Evolutionary conservation across 352 stramenopile genomes (phyloP), one percentile per base, ranked within the genome.

Genomic region (Phytophthora vignae): DNA sequence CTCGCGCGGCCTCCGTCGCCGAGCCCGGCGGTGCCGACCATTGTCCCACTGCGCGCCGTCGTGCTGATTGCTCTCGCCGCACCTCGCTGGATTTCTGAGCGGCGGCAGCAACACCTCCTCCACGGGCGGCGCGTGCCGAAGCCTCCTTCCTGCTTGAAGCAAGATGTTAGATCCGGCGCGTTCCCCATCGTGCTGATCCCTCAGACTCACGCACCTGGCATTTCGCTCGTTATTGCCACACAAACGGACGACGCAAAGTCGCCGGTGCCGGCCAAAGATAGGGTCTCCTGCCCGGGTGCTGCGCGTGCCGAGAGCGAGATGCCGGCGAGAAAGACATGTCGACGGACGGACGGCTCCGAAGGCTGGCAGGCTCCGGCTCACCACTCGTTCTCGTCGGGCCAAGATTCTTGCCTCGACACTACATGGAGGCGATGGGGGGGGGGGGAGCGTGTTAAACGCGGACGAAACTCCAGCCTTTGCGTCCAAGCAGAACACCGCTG

Each of bases 231-330:
- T 58, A 17, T 54, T 67, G 27, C 38, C 15, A 31, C 22, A 40
- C 54, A 68, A 75, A 40, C 48, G 21, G 55, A 65, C 64, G 59
- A 59, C 19, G 38, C 2, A 19, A 46, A 56, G 63, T 76, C 52
- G 68, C 48, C 46, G 67, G 40, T 29, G 9, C 15, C 11, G 33
- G 54, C 64, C 60, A 77, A 73, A 77, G 55, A 73, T 73, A 62
- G 62, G 64, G 33, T 14, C 33, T 40, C 22, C 27, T 36, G 7
- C 15, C 14, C 29, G 11, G 33, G 11, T 38, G 44, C 44, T 60
- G 48, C 21, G 29, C 19, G 57, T 49, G 33, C 52, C 38, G 48
- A 25, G 33, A 22, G 22, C 25, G 22, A 44, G 21, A 49, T 49
- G 40, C 42, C n/a, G 55, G 61, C 68, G 62, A 61, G 57, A 67